Evolutionary conservation across 495 filamentous ascomycete species (phyloP).

Genomic region (Neurospora cerealis): DNA sequence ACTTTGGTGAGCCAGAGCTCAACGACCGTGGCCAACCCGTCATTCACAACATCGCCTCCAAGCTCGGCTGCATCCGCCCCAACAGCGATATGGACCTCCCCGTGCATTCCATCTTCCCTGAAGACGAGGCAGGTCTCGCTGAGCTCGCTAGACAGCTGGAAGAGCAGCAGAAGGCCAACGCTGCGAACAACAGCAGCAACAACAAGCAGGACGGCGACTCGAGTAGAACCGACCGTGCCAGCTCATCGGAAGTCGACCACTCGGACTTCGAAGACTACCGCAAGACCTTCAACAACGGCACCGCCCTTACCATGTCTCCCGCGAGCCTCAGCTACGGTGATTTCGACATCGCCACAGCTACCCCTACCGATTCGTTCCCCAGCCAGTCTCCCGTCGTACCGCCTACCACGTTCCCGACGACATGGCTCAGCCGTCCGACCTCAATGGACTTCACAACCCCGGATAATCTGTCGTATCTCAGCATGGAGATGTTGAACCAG

Average conservation of each 20-base stretch:
- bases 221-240: slow-evolving; percentile 34
- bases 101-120: slow-evolving; percentile 40
- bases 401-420: slow-evolving; percentile 1
- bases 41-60: slow-evolving; percentile 47
- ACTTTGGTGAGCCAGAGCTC: slow-evolving; percentile 44
- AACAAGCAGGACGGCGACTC: slow-evolving; percentile 27
- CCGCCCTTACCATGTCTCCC: slow-evolving; percentile 35
- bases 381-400: slow-evolving; percentile 15
- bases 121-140: slow-evolving; percentile 41
- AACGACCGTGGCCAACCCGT: slow-evolving; percentile 47
- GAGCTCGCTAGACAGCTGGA: slow-evolving; percentile 39
- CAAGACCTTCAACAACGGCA: slow-evolving; percentile 26
- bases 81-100: slow-evolving; percentile 46
- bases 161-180: slow-evolving; percentile 28
- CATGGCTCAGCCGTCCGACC: slow-evolving; percentile 27
- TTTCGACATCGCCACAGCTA: slow-evolving; percentile 26
- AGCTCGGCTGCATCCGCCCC: slow-evolving; percentile 47
- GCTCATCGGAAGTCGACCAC: slow-evolving; percentile 43
- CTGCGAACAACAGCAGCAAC: slow-evolving; percentile 16
- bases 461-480: slow-evolving; percentile 15
- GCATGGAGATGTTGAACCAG: slow-evolving; percentile 35
- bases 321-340: slow-evolving; percentile 34
- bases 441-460: slow-evolving; percentile 22
- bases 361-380: slow-evolving; percentile 24
- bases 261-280: slow-evolving; percentile 44